phyloP scores from a whole-genome alignment of 257 asterid genomes.

The Solanum chmielewskii region DNA sequence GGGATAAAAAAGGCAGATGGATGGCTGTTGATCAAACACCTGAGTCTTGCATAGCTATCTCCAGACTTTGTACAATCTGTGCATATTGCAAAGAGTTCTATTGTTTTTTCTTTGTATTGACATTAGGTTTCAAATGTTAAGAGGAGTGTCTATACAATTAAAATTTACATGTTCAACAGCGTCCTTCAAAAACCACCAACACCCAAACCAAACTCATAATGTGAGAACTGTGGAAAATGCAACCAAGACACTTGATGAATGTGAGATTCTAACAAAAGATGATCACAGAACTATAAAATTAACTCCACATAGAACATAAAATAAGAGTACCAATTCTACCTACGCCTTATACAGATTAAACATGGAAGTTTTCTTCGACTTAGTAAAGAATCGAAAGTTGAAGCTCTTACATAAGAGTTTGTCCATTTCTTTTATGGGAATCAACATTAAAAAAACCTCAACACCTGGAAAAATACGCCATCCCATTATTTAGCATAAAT shows the following conservation, averaged over 20 bases:
- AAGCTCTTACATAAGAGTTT: not conserved
- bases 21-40: too few species aligned
- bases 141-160: too few species aligned
- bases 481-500: not conserved
- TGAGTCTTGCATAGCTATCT: too few species aligned
- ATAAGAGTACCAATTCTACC: not conserved
- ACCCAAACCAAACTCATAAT: too few species aligned
- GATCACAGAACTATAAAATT: not conserved
- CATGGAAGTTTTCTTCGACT: not conserved
- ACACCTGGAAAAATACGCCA: not conserved
- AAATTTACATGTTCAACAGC: too few species aligned
- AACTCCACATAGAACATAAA: not conserved
- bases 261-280: not conserved
- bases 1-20: too few species aligned
- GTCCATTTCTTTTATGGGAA: not conserved
- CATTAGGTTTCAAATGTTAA: too few species aligned
- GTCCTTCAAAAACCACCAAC: too few species aligned
- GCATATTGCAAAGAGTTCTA: too few species aligned
- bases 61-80: too few species aligned
- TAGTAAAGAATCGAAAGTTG: not conserved
- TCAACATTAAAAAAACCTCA: not conserved
- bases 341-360: not conserved
- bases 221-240: too few species aligned
- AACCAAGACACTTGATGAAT: not conserved
- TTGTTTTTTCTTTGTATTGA: too few species aligned